Evolutionary conservation across 176 grass and related monocot genomes (phyloP).

Genomic region (Rhynchospora breviuscula): DNA sequence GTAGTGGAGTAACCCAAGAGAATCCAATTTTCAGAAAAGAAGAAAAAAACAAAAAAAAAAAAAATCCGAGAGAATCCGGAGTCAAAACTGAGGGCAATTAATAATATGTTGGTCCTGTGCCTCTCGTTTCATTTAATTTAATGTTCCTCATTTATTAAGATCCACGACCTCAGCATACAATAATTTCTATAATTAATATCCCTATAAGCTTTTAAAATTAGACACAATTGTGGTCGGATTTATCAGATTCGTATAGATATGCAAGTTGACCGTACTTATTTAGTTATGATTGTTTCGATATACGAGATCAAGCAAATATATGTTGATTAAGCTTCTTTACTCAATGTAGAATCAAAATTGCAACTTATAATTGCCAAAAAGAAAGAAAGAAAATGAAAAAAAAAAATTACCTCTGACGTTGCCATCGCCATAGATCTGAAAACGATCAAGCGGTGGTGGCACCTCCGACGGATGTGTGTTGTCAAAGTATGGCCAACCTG

Average conservation of each 20-base stretch:
- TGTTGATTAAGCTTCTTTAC: background rate
- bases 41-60: no score
- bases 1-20: no score
- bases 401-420: conserved; percentile 34
- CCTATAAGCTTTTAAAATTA: background rate
- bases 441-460: conserved; percentile 52
- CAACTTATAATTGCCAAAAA: background rate
- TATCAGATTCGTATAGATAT: background rate
- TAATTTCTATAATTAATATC: background rate
- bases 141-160: background rate
- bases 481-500: conserved; percentile 71
- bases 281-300: background rate
- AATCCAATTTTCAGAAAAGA: no score
- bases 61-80: no score
- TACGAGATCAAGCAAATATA: background rate
- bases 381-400: background rate
- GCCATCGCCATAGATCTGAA: conserved; percentile 77
- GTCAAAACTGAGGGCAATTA: background rate
- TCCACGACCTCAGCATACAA: no score
- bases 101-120: background rate
- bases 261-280: background rate
- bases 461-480: conserved; percentile 60
- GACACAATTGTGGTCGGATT: background rate
- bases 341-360: background rate
- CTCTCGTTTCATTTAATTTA: background rate